Evolutionary conservation across 345 rosid species (phyloP).

Genomic region (Diplotaxis tenuifolia): DNA sequence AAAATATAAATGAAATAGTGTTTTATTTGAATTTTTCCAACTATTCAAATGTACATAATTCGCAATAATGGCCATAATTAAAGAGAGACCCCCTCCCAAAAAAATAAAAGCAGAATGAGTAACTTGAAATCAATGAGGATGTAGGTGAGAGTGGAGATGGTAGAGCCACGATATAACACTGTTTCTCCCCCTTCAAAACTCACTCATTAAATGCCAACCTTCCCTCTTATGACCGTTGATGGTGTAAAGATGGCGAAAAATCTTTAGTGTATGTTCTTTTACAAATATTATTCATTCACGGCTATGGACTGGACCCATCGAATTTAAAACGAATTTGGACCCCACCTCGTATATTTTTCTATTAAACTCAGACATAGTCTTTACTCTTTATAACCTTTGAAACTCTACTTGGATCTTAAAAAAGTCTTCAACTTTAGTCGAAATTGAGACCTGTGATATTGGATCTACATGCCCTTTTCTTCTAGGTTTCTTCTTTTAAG

Average conservation of each 20-base stretch:
- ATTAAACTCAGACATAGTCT: constrained; percentile 18
- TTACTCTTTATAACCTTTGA: constrained; percentile 25
- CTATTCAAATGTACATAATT: constrained; percentile 21
- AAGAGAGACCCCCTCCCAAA: neutral
- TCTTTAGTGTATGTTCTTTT: neutral
- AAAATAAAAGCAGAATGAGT: constrained; percentile 26
- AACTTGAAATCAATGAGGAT: constrained; percentile 29
- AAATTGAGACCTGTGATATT: constrained; percentile 18
- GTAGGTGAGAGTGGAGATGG: constrained; percentile 30
- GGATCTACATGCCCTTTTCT: constrained; percentile 14
- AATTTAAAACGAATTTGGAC: constrained; percentile 17
- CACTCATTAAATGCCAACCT: constrained; percentile 38
- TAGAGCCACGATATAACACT: constrained; percentile 34
- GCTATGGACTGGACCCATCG: constrained; percentile 29
- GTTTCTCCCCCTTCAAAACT: neutral
- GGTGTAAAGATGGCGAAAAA: constrained; percentile 8
- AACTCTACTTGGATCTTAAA: constrained; percentile 17
- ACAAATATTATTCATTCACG: neutral
- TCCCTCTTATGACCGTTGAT: constrained; percentile 41
- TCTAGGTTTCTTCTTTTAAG: constrained; percentile 2
- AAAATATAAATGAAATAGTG: neutral
- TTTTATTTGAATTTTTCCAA: constrained; percentile 3
- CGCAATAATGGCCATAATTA: constrained; percentile 31
- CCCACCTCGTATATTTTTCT: constrained; percentile 19
- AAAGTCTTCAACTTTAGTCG: constrained; percentile 17